Percentiles rank a stretch among this genome's conserved stretches.
These are phyloP conservation scores for Mortierella sp. DNA, from an alignment of 371 early-diverging fungal species.

Conservation along the genomic window DNA sequence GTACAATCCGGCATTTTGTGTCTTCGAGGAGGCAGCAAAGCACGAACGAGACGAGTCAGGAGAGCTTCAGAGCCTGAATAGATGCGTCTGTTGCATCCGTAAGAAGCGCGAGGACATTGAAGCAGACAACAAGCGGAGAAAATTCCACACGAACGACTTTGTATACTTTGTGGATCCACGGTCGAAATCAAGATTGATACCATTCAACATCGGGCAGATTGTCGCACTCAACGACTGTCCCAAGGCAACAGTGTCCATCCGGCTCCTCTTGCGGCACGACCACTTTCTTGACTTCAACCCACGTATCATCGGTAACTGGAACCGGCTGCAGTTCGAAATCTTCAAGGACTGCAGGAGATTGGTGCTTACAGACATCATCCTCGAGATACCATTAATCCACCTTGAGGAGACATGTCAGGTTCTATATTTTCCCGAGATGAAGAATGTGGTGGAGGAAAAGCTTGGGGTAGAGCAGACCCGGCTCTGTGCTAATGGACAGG, in stretches of 20 bases:
- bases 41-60: not conserved
- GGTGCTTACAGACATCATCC: not conserved
- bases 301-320: not conserved
- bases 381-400: not conserved
- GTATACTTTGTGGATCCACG: not conserved
- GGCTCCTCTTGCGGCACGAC: not conserved
- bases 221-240: not conserved
- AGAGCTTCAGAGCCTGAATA: not conserved
- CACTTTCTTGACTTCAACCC: not conserved
- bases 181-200: not conserved
- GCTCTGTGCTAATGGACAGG: not conserved
- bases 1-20: not conserved
- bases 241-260: not conserved
- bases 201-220: not conserved
- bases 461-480: not conserved
- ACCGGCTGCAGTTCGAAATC: not conserved
- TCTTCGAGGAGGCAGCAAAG: not conserved
- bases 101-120: not conserved
- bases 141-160: not conserved
- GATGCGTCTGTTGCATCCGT: not conserved
- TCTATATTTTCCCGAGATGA: not conserved
- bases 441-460: not conserved
- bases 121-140: not conserved
- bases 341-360: conserved; percentile 2
- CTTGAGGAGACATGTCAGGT: not conserved